These are phyloP conservation scores for Geum urbanum DNA, from an alignment of 306 rosid genomes.

Conservation along the genomic window DNA sequence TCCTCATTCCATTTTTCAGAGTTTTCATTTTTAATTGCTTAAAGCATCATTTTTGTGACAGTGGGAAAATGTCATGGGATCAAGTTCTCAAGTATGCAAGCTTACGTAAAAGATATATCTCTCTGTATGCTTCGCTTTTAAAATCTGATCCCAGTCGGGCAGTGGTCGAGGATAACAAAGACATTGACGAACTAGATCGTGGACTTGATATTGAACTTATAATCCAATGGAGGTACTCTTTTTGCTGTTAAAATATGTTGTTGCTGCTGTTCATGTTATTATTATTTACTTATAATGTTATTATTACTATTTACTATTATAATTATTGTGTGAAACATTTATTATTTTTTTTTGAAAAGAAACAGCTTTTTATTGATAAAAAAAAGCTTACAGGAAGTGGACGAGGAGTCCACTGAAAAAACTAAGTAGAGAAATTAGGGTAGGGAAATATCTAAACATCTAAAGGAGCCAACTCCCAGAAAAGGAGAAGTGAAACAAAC, in stretches of 20 bases:
- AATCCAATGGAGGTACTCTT: constrained; percentile 88
- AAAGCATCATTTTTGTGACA: constrained; percentile 39
- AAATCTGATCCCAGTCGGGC: constrained; percentile 75
- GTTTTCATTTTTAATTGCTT: constrained; percentile 10
- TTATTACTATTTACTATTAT: background rate
- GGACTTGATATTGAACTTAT: constrained; percentile 87
- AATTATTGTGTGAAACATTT: no score
- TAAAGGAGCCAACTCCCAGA: no score
- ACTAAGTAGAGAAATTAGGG: no score
- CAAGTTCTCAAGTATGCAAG: constrained; percentile 82
- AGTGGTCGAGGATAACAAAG: constrained; percentile 61
- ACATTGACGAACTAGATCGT: constrained; percentile 78
- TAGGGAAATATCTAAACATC: no score
- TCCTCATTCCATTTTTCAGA: background rate
- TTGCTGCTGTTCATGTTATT: background rate
- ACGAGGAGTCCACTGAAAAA: no score
- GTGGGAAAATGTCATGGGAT: constrained; percentile 97
- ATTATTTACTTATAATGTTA: background rate
- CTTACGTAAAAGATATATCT: constrained; percentile 75
- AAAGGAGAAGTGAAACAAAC: no score
- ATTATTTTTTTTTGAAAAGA: no score
- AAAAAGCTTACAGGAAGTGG: no score
- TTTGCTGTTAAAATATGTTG: constrained; percentile 2
- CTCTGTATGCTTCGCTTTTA: constrained; percentile 78
- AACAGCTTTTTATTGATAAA: no score